These are phyloP conservation scores for Garcia nutans DNA, from an alignment of 345 rosid species.

Conservation along the genomic window DNA sequence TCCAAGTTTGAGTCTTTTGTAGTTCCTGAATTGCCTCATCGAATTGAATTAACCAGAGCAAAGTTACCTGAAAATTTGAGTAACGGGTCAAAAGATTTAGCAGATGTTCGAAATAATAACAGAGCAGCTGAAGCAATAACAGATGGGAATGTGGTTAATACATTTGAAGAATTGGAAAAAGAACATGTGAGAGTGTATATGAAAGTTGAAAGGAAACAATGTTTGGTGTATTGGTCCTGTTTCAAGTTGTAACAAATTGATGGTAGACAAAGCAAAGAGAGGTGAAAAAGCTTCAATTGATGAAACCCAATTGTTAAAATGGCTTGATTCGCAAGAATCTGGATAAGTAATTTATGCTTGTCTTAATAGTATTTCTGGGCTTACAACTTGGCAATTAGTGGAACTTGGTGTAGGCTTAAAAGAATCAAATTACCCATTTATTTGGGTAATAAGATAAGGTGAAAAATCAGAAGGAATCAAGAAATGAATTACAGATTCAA, in stretches of 20 bases:
- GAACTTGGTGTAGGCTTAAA: constrained; percentile 55
- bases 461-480: constrained; percentile 12
- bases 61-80: constrained; percentile 27
- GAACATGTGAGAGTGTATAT: constrained; percentile 35
- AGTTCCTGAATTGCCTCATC: constrained; percentile 41
- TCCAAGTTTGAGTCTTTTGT: constrained; percentile 34
- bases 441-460: constrained; percentile 47
- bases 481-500: constrained; percentile 40
- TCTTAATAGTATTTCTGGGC: constrained; percentile 45
- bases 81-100: neutral
- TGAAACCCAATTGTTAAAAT: constrained; percentile 31
- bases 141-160: constrained; percentile 42
- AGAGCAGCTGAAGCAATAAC: constrained; percentile 24
- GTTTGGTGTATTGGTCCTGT: constrained; percentile 58
- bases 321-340: constrained; percentile 41
- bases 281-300: constrained; percentile 29
- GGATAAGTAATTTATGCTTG: constrained; percentile 52
- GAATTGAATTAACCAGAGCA: constrained; percentile 31
- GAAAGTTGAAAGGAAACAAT: constrained; percentile 30
- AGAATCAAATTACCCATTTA: constrained; percentile 43
- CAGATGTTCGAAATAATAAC: constrained; percentile 13
- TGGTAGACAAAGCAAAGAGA: constrained; percentile 36
- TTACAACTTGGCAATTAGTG: constrained; percentile 33
- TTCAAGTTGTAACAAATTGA: constrained; percentile 31
- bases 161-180: constrained; percentile 45